These are phyloP conservation scores for Neckera pumila DNA, from an alignment of 225 moss, liverwort and hornwort genomes.

Conservation along the genomic window DNA sequence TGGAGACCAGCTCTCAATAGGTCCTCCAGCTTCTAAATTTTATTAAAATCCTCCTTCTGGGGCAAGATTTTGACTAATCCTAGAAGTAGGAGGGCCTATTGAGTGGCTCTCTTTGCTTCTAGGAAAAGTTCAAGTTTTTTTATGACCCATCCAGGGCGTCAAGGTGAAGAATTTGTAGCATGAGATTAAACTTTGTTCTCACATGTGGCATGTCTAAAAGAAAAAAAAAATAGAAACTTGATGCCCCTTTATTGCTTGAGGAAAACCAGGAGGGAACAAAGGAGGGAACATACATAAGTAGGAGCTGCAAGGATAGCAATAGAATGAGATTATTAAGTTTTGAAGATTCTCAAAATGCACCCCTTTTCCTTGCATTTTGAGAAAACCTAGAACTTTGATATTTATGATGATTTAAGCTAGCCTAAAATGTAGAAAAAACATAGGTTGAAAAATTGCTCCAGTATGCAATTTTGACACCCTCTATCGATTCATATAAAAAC, in stretches of 20 bases:
- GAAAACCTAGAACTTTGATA: neutral
- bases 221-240: neutral
- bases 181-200: neutral
- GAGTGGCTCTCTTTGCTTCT: accelerated
- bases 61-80: neutral
- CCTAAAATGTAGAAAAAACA: neutral
- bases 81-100: accelerated
- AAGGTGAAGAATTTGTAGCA: neutral
- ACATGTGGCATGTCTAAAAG: neutral
- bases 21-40: neutral
- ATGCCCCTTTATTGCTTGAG: neutral
- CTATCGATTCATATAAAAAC: neutral
- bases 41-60: neutral
- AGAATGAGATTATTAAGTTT: neutral
- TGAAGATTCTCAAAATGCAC: neutral
- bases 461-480: neutral
- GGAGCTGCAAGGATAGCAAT: neutral
- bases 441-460: neutral
- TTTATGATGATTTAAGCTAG: neutral
- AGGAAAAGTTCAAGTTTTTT: accelerated
- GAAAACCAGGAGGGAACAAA: neutral
- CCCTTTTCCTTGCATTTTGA: neutral
- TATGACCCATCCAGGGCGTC: neutral
- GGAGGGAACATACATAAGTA: too few relatives aligned
- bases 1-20: too few relatives aligned